A percentile compares a stretch with the other conserved stretches of the same genome.
Evolutionary conservation across 177 flowering plant genomes (phyloP).

Genomic region (Telopea speciosissima): DNA sequence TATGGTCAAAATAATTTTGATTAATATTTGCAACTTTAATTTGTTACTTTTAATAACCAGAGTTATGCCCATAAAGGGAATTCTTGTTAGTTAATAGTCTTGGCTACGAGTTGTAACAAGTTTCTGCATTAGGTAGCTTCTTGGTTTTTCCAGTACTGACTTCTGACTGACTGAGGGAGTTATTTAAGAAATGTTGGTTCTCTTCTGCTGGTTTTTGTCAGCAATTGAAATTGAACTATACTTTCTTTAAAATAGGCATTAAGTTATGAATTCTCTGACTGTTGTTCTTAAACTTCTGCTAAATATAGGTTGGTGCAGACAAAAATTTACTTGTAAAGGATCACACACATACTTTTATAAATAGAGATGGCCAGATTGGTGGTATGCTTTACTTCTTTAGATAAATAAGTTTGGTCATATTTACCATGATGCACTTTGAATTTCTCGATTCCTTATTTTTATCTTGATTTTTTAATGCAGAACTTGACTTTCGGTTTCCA

Average conservation of each 20-base stretch:
- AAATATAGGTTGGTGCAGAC: slow-evolving; percentile 82
- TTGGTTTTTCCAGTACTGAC: neutral
- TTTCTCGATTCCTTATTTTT: neutral
- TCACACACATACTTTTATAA: slow-evolving; percentile 93
- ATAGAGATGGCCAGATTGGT: slow-evolving; percentile 85
- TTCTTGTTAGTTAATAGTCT: neutral
- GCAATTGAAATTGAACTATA: neutral
- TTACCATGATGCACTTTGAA: neutral
- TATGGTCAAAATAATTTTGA: too few species aligned
- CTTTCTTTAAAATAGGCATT: neutral
- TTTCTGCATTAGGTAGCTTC: neutral
- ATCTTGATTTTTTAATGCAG: slow-evolving; percentile 37
- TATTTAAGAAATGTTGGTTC: neutral
- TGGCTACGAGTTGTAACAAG: neutral
- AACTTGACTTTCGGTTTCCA: slow-evolving; percentile 94
- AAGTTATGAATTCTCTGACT: neutral
- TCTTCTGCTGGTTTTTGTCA: neutral
- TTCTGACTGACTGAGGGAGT: neutral
- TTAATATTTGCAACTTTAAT: too few species aligned
- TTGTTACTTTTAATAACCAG: too few species aligned
- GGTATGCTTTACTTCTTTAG: slow-evolving; percentile 41
- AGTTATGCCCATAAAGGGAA: too few species aligned
- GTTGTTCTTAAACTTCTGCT: neutral
- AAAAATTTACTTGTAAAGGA: slow-evolving; percentile 94
- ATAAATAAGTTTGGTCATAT: neutral